phyloP scores from a whole-genome alignment of 306 rosid species.

The Ormosia emarginata region DNA sequence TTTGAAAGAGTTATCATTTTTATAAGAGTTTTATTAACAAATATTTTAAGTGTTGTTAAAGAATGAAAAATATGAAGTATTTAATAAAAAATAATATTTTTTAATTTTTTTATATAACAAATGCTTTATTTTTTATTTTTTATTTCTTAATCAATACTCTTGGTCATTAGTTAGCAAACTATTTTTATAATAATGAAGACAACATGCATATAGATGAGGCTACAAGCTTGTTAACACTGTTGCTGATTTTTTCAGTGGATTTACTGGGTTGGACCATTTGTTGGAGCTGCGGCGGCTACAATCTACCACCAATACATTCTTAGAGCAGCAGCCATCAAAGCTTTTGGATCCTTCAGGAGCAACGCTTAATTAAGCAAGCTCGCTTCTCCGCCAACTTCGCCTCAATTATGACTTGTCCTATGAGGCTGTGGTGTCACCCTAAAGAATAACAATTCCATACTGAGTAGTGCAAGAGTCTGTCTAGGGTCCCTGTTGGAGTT shows the following conservation, averaged over 20 bases:
- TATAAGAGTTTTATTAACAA: too few relatives aligned
- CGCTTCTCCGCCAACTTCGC: neutral
- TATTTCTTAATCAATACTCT: too few relatives aligned
- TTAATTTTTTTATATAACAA: too few relatives aligned
- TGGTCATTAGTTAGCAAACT: neutral
- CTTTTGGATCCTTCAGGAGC: slow-evolving; percentile 99
- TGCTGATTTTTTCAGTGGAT: slow-evolving; percentile 60
- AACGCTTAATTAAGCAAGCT: slow-evolving; percentile 46
- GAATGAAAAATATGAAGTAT: too few relatives aligned
- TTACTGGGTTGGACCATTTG: slow-evolving; percentile 90
- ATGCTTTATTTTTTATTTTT: too few relatives aligned
- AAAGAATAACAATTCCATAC: slow-evolving; percentile 27
- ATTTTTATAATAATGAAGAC: too few relatives aligned
- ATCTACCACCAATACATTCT: slow-evolving; percentile 80
- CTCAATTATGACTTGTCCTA: too few relatives aligned
- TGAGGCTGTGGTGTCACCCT: slow-evolving; percentile 10
- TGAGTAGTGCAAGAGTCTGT: slow-evolving; percentile 40
- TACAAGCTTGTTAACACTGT: neutral
- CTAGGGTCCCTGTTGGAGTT: too few relatives aligned
- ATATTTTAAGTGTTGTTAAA: too few relatives aligned
- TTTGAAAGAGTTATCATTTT: too few relatives aligned
- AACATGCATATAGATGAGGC: too few relatives aligned
- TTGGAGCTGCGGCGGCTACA: slow-evolving; percentile 88
- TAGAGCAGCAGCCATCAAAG: slow-evolving; percentile 86
- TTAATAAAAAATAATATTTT: too few relatives aligned